A percentile compares a stretch with the other conserved stretches of the same genome.
Evolutionary conservation across 306 rosid species (phyloP).

Genomic region (Heteromeles arbutifolia): DNA sequence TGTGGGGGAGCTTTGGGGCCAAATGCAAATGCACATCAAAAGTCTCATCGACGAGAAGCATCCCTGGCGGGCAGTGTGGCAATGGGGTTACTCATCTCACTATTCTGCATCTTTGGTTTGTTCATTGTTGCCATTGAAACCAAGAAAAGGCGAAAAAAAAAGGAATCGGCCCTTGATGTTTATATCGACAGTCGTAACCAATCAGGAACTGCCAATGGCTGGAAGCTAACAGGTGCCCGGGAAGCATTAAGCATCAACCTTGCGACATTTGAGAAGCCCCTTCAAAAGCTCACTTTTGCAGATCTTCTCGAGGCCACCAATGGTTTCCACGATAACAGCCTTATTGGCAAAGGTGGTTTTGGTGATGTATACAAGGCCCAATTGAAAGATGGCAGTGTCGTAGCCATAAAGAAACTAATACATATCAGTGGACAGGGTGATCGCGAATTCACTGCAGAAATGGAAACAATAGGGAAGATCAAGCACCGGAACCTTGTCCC

Average conservation of each 20-base stretch:
- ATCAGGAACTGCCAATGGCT: conserved; percentile 52
- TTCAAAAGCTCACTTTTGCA: conserved; percentile 74
- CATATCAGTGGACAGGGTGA: conserved; percentile 96
- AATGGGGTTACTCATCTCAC: conserved; percentile 76
- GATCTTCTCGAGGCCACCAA: conserved; percentile 88
- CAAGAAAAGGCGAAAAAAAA: conserved; percentile 70
- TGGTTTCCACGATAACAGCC: conserved; percentile 79
- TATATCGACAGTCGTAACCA: conserved; percentile 53
- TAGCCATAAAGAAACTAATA: conserved; percentile 88
- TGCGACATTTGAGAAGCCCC: conserved; percentile 83
- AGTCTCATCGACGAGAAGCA: conserved; percentile 58
- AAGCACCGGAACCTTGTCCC: conserved; percentile 94
- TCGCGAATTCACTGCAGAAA: conserved; percentile 94
- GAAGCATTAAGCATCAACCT: conserved; percentile 93
- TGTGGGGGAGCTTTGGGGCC: conserved; percentile 31
- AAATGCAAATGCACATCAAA: conserved; percentile 25
- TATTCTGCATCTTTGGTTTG: conserved; percentile 76
- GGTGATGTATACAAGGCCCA: conserved; percentile 94
- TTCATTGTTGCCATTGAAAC: conserved; percentile 63
- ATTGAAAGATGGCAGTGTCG: conserved; percentile 78
- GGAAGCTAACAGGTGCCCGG: conserved; percentile 67
- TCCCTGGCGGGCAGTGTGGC: conserved; percentile 83
- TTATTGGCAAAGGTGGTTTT: conserved; percentile 81
- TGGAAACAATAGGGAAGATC: conserved; percentile 98
- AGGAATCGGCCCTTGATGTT: conserved; percentile 57